A percentile compares a stretch with the other conserved stretches of the same genome.
phyloP scores from a whole-genome alignment of 2,329 filamentous ascomycete genomes.

The Pleomassaria siparia region DNA sequence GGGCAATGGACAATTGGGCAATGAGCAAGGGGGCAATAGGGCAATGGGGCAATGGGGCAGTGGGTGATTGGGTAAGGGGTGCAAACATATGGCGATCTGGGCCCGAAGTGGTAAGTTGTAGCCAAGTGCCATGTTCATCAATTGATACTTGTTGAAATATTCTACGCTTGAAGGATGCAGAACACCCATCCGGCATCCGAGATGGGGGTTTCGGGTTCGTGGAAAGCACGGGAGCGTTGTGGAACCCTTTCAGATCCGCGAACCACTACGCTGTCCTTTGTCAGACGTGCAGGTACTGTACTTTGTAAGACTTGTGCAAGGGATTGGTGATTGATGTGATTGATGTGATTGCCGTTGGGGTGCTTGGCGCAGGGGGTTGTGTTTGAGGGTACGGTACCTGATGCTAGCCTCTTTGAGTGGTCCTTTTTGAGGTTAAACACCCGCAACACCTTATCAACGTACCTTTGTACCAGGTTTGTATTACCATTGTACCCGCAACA shows the following conservation, averaged over 20 bases:
- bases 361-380: neutral
- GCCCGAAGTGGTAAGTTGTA: neutral
- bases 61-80: neutral
- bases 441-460: too few species aligned
- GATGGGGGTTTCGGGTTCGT: slow-evolving; percentile 3
- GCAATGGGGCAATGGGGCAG: too few species aligned
- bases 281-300: too few species aligned
- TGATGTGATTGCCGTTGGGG: slow-evolving; percentile 13
- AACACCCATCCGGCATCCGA: slow-evolving; percentile 23
- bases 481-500: too few species aligned
- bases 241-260: neutral
- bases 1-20: too few species aligned
- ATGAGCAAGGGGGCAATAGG: too few species aligned
- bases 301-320: too few species aligned
- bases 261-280: too few species aligned
- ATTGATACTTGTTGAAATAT: too few species aligned
- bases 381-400: neutral
- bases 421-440: too few species aligned
- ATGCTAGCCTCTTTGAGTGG: neutral
- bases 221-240: neutral
- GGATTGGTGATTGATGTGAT: slow-evolving; percentile 7
- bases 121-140: slow-evolving; percentile 17
- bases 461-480: too few species aligned
- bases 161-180: slow-evolving; percentile 21
- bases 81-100: neutral